Conservation (phyloP, 2,329 filamentous ascomycete species). For the Pseudogymnoascus sp. region DNA sequence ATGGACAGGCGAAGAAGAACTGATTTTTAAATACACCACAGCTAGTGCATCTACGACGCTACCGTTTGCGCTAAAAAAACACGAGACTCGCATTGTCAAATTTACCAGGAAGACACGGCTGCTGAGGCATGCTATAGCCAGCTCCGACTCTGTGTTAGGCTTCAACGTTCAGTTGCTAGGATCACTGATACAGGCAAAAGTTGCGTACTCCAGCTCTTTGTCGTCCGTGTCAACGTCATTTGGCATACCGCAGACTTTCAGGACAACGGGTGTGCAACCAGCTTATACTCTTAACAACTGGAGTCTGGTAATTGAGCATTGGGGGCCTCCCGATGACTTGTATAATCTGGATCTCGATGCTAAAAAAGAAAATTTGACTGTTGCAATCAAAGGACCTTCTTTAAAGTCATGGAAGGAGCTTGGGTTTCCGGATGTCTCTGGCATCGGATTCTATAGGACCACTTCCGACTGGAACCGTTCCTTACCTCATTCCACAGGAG, state of each 20-base stretch:
- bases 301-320: slow-evolving; percentile 32
- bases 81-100: slow-evolving; percentile 33
- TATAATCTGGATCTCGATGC: slow-evolving; percentile 17
- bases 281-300: slow-evolving; percentile 28
- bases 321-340: slow-evolving; percentile 31
- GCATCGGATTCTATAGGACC: neutral
- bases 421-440: neutral
- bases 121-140: neutral
- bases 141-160: neutral
- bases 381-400: slow-evolving; percentile 13
- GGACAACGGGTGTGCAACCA: neutral
- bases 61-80: slow-evolving; percentile 30
- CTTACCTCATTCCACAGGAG: neutral
- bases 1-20: slow-evolving; percentile 34
- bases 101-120: neutral
- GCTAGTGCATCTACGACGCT: slow-evolving; percentile 19
- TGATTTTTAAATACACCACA: slow-evolving; percentile 27
- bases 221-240: neutral
- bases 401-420: neutral
- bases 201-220: neutral
- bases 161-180: neutral
- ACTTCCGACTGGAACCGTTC: neutral
- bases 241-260: neutral
- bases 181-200: neutral
- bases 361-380: slow-evolving; percentile 2